Evolutionary conservation across 1,284 basidiomycete genomes (phyloP).

Genomic region (Exsudoporus floridanus): DNA sequence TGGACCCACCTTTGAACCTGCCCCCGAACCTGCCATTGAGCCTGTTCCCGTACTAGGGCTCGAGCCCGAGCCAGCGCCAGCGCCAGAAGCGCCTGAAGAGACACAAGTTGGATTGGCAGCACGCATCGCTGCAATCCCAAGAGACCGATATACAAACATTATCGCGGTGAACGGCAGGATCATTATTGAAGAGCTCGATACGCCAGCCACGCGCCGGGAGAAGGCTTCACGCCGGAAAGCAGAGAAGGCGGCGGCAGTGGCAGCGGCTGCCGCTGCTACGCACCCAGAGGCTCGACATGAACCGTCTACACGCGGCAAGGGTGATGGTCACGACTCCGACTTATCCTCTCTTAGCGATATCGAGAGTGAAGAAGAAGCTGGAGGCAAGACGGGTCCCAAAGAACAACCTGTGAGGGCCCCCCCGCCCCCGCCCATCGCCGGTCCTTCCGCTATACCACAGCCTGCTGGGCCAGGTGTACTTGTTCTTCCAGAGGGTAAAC

Average conservation of each 20-base stretch:
- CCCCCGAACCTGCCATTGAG: neutral
- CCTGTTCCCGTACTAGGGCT: neutral
- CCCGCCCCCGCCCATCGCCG: constrained; percentile 5
- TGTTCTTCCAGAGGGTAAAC: constrained; percentile 32
- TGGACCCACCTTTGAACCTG: neutral
- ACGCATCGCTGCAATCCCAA: constrained; percentile 32
- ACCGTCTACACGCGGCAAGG: constrained; percentile 5
- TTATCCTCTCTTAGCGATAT: constrained; percentile 32
- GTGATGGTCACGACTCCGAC: constrained; percentile 26
- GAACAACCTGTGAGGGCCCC: neutral
- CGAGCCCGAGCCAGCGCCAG: neutral
- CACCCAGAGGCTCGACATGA: constrained; percentile 9
- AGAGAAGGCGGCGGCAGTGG: constrained; percentile 36
- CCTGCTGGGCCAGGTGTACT: constrained; percentile 25
- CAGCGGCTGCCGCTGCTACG: constrained; percentile 14
- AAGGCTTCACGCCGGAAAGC: constrained; percentile 51
- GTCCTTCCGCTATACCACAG: constrained; percentile 8
- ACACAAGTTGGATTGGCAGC: constrained; percentile 20
- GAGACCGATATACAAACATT: constrained; percentile 32
- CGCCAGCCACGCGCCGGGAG: constrained; percentile 59
- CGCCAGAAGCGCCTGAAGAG: constrained; percentile 2
- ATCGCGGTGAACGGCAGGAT: constrained; percentile 43
- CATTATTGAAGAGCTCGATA: constrained; percentile 68
- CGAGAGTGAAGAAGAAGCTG: constrained; percentile 28
- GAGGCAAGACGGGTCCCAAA: neutral